These are phyloP conservation scores for Euphorbia schlechtendalii DNA, from an alignment of 441 rosid species.

Conservation along the genomic window DNA sequence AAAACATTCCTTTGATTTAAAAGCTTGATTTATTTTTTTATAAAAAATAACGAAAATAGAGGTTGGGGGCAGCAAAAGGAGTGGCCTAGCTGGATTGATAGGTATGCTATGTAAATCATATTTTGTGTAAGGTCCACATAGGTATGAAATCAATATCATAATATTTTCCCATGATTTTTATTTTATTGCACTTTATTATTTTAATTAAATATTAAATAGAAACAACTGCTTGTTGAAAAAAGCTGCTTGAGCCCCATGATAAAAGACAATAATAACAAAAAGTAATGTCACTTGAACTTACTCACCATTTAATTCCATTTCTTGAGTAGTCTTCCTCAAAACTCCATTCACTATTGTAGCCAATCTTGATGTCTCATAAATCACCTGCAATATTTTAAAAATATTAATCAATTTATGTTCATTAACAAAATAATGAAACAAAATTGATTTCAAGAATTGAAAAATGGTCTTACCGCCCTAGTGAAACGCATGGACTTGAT, in stretches of 20 bases:
- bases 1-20: slow-evolving; percentile 14
- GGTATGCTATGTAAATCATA: slow-evolving; percentile 44
- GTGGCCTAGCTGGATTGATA: slow-evolving; percentile 42
- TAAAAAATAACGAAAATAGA: too few species aligned
- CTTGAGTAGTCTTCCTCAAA: slow-evolving; percentile 74
- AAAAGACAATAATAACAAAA: slow-evolving; percentile 10
- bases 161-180: slow-evolving; percentile 13
- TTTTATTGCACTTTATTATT: neutral
- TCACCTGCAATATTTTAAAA: slow-evolving; percentile 41
- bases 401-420: neutral
- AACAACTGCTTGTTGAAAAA: slow-evolving; percentile 25
- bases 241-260: slow-evolving; percentile 25
- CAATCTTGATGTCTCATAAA: slow-evolving; percentile 84
- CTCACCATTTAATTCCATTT: slow-evolving; percentile 76
- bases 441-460: too few species aligned
- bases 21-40: slow-evolving; percentile 8
- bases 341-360: slow-evolving; percentile 92
- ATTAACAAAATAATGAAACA: neutral
- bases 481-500: slow-evolving; percentile 73
- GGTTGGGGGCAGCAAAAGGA: slow-evolving; percentile 23
- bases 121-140: slow-evolving; percentile 37
- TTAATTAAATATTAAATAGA: neutral
- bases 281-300: neutral
- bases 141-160: slow-evolving; percentile 19
- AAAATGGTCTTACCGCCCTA: slow-evolving; percentile 52